Evolutionary conservation across 2,329 filamentous ascomycete genomes (phyloP).

Genomic region (Aspergillus sp.): DNA sequence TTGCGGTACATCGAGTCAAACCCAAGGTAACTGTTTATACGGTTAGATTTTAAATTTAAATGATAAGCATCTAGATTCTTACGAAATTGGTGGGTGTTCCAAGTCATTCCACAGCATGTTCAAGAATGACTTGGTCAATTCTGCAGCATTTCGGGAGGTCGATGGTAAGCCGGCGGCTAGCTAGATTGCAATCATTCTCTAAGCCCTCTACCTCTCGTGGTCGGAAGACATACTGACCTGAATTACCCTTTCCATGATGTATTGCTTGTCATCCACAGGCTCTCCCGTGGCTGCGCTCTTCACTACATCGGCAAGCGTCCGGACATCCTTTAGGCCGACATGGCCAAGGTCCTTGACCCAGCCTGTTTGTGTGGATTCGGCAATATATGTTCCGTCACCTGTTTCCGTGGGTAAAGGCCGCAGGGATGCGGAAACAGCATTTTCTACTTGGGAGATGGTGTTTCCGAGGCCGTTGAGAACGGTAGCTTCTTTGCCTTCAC

Average conservation of each 20-base stretch:
- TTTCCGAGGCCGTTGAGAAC: constrained; percentile 34
- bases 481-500: constrained; percentile 19
- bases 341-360: constrained; percentile 48
- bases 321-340: constrained; percentile 48
- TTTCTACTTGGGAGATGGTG: constrained; percentile 38
- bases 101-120: constrained; percentile 56
- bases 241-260: constrained; percentile 61
- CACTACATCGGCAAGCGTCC: constrained; percentile 40
- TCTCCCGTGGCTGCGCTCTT: constrained; percentile 50
- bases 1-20: constrained; percentile 33
- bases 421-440: constrained; percentile 42
- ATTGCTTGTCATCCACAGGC: constrained; percentile 61
- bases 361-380: constrained; percentile 33
- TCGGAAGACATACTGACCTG: constrained; percentile 30
- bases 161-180: constrained; percentile 39
- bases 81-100: constrained; percentile 54
- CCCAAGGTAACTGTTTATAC: constrained; percentile 36
- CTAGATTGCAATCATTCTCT: constrained; percentile 20
- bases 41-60: constrained; percentile 2
- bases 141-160: constrained; percentile 33
- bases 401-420: constrained; percentile 44
- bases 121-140: constrained; percentile 53
- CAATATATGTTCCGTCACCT: constrained; percentile 42
- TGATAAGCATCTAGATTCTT: constrained; percentile 33
- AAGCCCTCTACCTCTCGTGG: background rate